phyloP scores from a whole-genome alignment of 2,329 filamentous ascomycete species.

The Chalaropsis thielavioides region DNA sequence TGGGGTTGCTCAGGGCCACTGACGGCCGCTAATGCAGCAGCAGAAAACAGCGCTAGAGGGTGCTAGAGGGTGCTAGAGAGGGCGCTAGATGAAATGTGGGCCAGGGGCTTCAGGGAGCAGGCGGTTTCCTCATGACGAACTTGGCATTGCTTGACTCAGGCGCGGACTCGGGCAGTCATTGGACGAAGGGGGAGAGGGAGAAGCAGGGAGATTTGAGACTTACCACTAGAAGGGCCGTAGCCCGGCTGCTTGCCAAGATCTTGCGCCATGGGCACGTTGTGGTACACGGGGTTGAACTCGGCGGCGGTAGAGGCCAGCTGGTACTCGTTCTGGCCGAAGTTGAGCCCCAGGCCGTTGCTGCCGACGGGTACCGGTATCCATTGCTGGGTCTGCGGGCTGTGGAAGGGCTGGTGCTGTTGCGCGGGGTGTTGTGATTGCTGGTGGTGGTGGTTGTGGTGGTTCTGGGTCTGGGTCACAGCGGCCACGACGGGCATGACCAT shows the following conservation, averaged over 20 bases:
- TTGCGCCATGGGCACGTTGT: neutral
- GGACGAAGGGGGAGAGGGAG: neutral
- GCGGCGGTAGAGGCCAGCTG: slow-evolving; percentile 11
- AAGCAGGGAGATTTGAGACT: neutral
- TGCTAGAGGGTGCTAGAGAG: neutral
- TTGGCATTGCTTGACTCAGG: neutral
- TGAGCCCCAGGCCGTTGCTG: neutral
- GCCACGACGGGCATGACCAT: slow-evolving; percentile 1
- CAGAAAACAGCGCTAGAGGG: neutral
- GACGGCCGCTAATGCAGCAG: neutral
- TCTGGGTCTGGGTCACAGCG: neutral
- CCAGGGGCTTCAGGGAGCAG: neutral
- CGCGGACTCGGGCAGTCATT: neutral
- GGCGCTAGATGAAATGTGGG: neutral
- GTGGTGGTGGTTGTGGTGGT: neutral
- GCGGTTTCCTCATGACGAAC: neutral
- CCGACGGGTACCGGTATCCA: slow-evolving; percentile 35
- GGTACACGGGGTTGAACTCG: slow-evolving; percentile 3
- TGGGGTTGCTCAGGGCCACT: neutral
- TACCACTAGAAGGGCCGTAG: neutral
- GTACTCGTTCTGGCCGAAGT: slow-evolving; percentile 36
- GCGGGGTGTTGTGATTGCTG: slow-evolving; percentile 4
- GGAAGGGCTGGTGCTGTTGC: slow-evolving; percentile 28
- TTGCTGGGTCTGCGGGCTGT: slow-evolving; percentile 31
- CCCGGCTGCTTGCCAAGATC: neutral